A percentile compares a stretch with the other conserved stretches of the same genome.
Evolutionary conservation across 83 land plant genomes (phyloP).

Genomic region (Picea engelmannii): DNA sequence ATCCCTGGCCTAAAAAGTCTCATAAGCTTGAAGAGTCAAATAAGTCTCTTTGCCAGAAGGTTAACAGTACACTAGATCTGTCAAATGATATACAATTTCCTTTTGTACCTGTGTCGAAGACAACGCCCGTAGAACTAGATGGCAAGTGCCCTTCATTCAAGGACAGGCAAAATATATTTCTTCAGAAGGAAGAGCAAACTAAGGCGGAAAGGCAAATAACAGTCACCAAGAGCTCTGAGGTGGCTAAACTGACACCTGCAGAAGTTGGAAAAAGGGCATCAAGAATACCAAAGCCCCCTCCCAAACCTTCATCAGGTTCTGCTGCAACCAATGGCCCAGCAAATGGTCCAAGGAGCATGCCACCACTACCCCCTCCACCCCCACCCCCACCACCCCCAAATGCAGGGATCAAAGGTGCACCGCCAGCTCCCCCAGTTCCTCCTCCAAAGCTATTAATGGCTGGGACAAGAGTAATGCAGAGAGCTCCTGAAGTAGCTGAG

Average conservation of each 20-base stretch:
- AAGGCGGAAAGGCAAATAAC: conserved; percentile 25
- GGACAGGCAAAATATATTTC: conserved; percentile 26
- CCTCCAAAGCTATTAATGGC: conserved; percentile 28
- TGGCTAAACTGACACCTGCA: conserved; percentile 25
- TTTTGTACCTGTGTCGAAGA: conserved; percentile 18
- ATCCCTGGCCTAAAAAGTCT: background rate
- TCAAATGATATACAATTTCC: conserved; percentile 14
- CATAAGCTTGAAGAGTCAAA: conserved; percentile 7
- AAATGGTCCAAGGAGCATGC: background rate
- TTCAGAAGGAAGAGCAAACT: conserved; percentile 22
- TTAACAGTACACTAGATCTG: background rate
- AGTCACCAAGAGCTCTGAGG: conserved; percentile 28
- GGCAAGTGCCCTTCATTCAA: conserved; percentile 19
- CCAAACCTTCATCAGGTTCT: conserved; percentile 44
- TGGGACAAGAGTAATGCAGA: conserved; percentile 41
- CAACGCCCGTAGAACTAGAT: conserved; percentile 3
- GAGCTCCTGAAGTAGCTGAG: conserved; percentile 91
- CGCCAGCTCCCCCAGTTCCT: conserved; percentile 46
- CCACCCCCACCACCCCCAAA: conserved; percentile 65
- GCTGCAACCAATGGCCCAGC: conserved; percentile 12
- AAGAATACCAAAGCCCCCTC: conserved; percentile 69
- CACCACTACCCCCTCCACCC: conserved; percentile 66
- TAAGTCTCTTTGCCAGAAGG: background rate
- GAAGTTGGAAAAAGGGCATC: conserved; percentile 55
- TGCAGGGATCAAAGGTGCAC: conserved; percentile 15